Conservation (phyloP, 306 rosid genomes). For the Lathyrus oleraceus region DNA sequence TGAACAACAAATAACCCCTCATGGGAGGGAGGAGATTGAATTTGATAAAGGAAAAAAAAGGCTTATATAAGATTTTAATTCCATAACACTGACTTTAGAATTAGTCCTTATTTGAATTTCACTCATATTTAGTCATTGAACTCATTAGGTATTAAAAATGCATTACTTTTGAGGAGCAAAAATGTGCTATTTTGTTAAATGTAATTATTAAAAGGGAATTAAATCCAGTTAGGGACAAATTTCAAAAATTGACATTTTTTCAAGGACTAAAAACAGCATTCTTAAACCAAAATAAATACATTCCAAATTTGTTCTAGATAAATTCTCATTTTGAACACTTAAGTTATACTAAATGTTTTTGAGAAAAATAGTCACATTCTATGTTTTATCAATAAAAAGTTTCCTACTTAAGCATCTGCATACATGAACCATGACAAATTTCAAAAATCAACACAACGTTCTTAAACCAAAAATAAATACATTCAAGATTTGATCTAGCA, state of each 20-base stretch:
- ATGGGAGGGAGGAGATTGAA: not conserved
- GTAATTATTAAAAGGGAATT: not conserved
- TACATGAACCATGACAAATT: not conserved
- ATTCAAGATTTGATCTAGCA: no score
- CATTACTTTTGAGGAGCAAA: not conserved
- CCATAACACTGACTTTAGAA: not conserved
- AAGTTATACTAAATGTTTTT: slow-evolving; percentile 28
- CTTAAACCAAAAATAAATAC: no score
- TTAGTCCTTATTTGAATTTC: slow-evolving; percentile 11
- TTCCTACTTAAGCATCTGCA: slow-evolving; percentile 6
- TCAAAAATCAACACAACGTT: not conserved
- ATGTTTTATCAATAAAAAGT: slow-evolving; percentile 8
- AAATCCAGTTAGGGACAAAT: not conserved
- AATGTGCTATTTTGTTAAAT: not conserved
- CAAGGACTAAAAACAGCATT: not conserved
- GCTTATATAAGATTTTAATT: not conserved
- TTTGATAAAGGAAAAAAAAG: slow-evolving; percentile 17
- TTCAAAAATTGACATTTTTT: not conserved
- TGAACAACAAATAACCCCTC: slow-evolving; percentile 17
- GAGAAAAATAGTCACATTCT: slow-evolving; percentile 6
- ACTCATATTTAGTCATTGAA: not conserved
- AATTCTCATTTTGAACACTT: not conserved
- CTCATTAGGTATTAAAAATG: not conserved
- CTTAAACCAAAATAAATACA: not conserved
- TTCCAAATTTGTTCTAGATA: slow-evolving; percentile 11